Base-by-base conservation (phyloP, 495 filamentous ascomycete species). In the Achaetomiella virescens region DNA sequence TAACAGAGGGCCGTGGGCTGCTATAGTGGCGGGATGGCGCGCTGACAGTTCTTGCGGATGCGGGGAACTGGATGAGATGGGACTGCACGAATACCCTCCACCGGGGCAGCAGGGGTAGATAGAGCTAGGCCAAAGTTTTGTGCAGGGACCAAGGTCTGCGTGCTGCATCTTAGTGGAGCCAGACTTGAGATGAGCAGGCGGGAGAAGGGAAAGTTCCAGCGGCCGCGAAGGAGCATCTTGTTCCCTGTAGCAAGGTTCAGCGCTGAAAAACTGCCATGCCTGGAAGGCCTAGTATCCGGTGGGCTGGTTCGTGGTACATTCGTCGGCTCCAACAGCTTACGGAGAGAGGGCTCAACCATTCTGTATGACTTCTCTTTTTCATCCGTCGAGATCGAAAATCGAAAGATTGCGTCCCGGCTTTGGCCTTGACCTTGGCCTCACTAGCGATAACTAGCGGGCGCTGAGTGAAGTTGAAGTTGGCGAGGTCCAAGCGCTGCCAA, bases 1-100 rank as follows among this genome's bases (percentile, higher is more conserved):
- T 59, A 60, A 61, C 57, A 61, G 35, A n/a, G n/a, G n/a, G n/a
- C 37, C 49, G 44, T 51, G 20, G 46, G 24, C 33, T 57, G 44
- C 22, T 64, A 61, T 59, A 50, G 52, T 43, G 38, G 54, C 52
- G 20, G 49, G 52, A 36, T 37, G 51, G 41, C 52, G 56, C 55
- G 59, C 57, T 55, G 54, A 58, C 50, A 49, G 33, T 22, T 54
- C 31, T 25, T 55, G 55, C 50, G 48, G 51, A 42, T 21, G 18
- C n/a, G 24, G 38, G 57, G 54, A 57, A 38, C 52, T 33, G 46
- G 51, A 11, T 29, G 24, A 7, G 46, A 37, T 11, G 21, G 9
- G 10, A 4, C 24, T 31, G 9, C 25, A 45, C 20, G 38, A 45
- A 18, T 44, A 27, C 44, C n/a, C n/a, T n/a, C n/a, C n/a, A n/a